phyloP scores from a whole-genome alignment of 768 basidiomycete genomes.

The Tricholoma terreum region DNA sequence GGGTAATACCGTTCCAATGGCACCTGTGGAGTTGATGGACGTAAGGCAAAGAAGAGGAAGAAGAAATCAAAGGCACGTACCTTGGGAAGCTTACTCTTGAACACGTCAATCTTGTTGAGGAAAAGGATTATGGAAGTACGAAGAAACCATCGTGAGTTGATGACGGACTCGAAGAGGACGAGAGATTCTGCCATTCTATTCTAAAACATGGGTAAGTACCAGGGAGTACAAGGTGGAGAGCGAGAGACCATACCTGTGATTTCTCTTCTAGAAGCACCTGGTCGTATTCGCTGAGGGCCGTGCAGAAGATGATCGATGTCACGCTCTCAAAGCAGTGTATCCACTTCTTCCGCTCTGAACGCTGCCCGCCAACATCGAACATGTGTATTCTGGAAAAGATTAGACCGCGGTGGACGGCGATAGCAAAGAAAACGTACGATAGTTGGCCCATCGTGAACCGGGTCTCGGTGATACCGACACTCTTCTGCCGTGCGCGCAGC shows the following conservation, averaged over 20 bases:
- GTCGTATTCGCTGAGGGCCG: conserved; percentile 70
- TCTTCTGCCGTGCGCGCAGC: conserved; percentile 84
- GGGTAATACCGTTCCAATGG: conserved; percentile 80
- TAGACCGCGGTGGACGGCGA: too few relatives aligned
- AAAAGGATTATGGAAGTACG: conserved; percentile 91
- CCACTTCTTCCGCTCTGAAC: conserved; percentile 82
- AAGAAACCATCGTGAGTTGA: conserved; percentile 92
- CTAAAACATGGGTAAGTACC: conserved; percentile 49
- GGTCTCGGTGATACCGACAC: conserved; percentile 89
- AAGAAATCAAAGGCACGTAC: conserved; percentile 13
- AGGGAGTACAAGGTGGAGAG: conserved; percentile 35
- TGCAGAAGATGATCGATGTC: conserved; percentile 65
- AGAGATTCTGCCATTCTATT: conserved; percentile 94
- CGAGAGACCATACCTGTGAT: conserved; percentile 51
- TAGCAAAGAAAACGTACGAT: conserved; percentile 39
- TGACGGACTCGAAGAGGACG: conserved; percentile 88
- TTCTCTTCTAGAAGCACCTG: conserved; percentile 69
- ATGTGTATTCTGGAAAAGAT: conserved; percentile 49
- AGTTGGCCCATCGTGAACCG: conserved; percentile 68
- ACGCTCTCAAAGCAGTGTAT: conserved; percentile 66
- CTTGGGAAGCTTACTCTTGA: conserved; percentile 81
- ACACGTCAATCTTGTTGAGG: conserved; percentile 93
- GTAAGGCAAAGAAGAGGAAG: neutral
- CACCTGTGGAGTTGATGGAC: conserved; percentile 38
- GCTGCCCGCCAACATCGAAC: conserved; percentile 79